These are phyloP conservation scores for Ophiostoma ips DNA, from an alignment of 2,329 filamentous ascomycete species.

Conservation along the genomic window DNA sequence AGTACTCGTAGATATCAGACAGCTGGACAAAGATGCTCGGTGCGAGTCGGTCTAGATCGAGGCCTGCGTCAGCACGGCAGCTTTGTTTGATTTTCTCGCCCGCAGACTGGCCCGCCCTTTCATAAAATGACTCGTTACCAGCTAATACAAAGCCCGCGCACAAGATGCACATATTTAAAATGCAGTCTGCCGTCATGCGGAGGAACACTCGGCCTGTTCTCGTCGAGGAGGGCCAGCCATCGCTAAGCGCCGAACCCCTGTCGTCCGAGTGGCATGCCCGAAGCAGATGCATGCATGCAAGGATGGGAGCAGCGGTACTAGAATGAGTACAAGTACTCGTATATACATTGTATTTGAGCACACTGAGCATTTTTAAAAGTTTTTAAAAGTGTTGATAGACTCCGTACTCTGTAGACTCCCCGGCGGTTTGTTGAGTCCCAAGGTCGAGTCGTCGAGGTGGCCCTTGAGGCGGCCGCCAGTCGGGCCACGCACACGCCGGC, in stretches of 20 bases:
- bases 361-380: too few species aligned
- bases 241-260: constrained; percentile 11
- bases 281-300: background rate
- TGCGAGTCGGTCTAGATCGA: too few species aligned
- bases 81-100: background rate
- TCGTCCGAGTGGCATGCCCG: background rate
- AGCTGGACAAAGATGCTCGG: too few species aligned
- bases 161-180: background rate
- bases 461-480: constrained; percentile 1
- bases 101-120: background rate
- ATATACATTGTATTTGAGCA: too few species aligned
- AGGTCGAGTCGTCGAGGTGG: background rate
- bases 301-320: background rate
- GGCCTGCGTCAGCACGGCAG: background rate
- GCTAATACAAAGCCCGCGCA: background rate
- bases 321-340: too few species aligned
- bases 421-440: too few species aligned
- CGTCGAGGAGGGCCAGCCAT: background rate
- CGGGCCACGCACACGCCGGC: constrained; percentile 10
- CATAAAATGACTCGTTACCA: too few species aligned
- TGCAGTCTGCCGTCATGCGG: background rate
- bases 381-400: too few species aligned
- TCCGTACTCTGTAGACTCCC: too few species aligned
- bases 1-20: too few species aligned
- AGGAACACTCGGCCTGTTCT: background rate